Conservation (phyloP, 768 basidiomycete species). For the Psilocybe cubensis region DNA sequence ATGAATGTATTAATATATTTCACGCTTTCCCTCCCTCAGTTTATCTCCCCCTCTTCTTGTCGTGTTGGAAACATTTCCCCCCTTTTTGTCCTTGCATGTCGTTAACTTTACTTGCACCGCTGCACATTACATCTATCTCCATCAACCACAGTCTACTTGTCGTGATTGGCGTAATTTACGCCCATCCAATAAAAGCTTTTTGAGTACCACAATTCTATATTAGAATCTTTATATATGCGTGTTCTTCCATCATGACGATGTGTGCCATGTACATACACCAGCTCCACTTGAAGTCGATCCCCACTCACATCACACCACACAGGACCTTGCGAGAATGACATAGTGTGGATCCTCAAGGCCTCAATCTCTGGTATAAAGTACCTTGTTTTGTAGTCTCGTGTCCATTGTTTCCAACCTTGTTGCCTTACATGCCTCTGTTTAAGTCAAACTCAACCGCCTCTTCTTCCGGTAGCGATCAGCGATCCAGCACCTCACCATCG, state of each 20-base stretch:
- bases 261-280: neutral
- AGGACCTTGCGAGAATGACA: neutral
- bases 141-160: conserved; percentile 9
- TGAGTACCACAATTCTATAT: neutral
- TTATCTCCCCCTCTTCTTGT: neutral
- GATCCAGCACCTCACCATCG: conserved; percentile 16
- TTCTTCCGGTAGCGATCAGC: conserved; percentile 15
- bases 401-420: neutral
- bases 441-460: conserved; percentile 15
- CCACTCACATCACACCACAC: neutral
- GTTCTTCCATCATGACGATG: neutral
- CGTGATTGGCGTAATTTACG: neutral
- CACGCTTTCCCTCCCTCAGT: neutral
- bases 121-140: conserved; percentile 6
- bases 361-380: neutral
- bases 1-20: conserved; percentile 11
- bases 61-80: neutral
- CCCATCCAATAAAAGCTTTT: neutral
- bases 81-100: conserved; percentile 1
- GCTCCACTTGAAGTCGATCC: neutral
- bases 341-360: neutral
- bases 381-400: neutral
- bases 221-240: neutral
- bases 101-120: neutral
- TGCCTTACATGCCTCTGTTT: conserved; percentile 34